Base-by-base conservation (phyloP, 768 basidiomycete genomes). In the Trametes cinnabarina region DNA sequence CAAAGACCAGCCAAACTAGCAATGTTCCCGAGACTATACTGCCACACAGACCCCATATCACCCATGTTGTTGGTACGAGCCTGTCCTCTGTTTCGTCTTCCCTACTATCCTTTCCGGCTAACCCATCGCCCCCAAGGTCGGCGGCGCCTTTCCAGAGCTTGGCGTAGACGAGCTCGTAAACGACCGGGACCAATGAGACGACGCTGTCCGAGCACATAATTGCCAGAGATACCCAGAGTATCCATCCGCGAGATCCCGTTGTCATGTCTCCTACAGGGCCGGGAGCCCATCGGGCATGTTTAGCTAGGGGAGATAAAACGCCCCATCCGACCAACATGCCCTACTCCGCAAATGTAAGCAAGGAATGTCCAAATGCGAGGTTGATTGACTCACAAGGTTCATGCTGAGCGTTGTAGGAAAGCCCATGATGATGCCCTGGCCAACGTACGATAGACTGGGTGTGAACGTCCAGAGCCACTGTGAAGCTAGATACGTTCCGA, bases 251-350 rank as follows among this genome's bases (percentile, higher is more conserved):
- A n/a, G 94, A 87, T 40, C 96, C 96, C 58, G 81, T 80, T 4
- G 86, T 80, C 82, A 94, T 92, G 64, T 92, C 90, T 1, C 87
- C 85, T 5, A 96, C 93, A 9, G 90, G 85, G 4, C 94, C 96
- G 43, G 96, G 94, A 0, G 96, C 95, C 96, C 96, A 98, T 11
- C 91, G 93, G 0, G 76, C 71, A 44, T 80, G 65, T 66, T 93
- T 94, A 6, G 94, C 82, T 7, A 98, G 68, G 5, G 96, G 96
- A 0, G 93, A 93, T n/a, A 98, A 76, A 20, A 98, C 73, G 4
- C 84, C 95, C 96, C 96, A 98, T 9, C 96, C 96, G 10, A 90
- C 86, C n/a, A 98, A 63, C 96, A 97, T 98, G 26, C 96, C 94
- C 90, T 92, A 63, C 19, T 43, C 49, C 28, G 26, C 17, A 2